Conservation (phyloP, 2,329 filamentous ascomycete species). For the Hypoxylon sp. region DNA sequence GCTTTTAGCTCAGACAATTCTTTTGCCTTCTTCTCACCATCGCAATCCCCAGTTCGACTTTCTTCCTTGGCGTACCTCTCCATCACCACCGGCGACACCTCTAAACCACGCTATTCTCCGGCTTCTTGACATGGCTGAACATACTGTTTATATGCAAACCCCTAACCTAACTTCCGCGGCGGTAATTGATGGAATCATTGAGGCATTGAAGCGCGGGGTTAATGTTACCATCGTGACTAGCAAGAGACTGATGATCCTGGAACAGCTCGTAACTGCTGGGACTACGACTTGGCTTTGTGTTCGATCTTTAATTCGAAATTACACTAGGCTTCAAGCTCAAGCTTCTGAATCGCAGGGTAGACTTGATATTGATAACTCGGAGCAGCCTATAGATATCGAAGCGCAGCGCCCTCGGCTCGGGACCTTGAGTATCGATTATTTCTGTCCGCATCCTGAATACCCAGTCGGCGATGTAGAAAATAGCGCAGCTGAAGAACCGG, state of each 20-base stretch:
- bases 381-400: conserved; percentile 51
- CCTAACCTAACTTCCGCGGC: conserved; percentile 78
- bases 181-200: conserved; percentile 67
- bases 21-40: conserved; percentile 79
- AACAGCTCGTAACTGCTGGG: conserved; percentile 82
- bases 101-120: conserved; percentile 72
- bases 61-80: conserved; percentile 62
- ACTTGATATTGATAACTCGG: conserved; percentile 24
- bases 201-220: conserved; percentile 71
- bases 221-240: conserved; percentile 74
- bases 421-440: conserved; percentile 66
- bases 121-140: conserved; percentile 65
- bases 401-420: conserved; percentile 55
- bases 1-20: conserved; percentile 60
- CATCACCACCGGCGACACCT: conserved; percentile 67
- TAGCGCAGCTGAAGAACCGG: conserved; percentile 61
- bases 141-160: conserved; percentile 73
- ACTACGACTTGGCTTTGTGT: conserved; percentile 76
- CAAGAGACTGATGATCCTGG: conserved; percentile 75
- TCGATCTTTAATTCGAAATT: conserved; percentile 63
- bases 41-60: conserved; percentile 70
- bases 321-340: conserved; percentile 49
- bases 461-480: conserved; percentile 2
- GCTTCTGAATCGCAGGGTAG: conserved; percentile 34
- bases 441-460: conserved; percentile 48